Base-by-base conservation (phyloP, 2,329 filamentous ascomycete genomes). In the Leptographium lundbergii region DNA sequence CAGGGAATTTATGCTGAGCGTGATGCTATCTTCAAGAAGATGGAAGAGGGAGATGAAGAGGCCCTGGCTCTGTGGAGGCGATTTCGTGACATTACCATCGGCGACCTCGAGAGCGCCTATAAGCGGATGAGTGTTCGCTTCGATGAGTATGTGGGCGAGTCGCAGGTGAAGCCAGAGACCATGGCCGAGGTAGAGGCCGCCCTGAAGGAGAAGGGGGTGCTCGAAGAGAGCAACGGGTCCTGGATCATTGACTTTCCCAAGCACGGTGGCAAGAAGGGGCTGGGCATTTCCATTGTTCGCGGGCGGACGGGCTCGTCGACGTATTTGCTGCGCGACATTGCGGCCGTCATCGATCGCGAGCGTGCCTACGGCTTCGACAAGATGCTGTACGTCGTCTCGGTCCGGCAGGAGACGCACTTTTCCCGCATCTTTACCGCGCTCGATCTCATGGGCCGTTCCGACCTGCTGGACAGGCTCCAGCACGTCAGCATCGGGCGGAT, bases 281-380 rank as follows among this genome's bases (percentile, higher is more conserved):
- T 88, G 1, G 86, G 32, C 32, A 34, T 85, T 22, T 83, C 82
- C 0, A 77, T 88, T 34, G 75, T 88, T 52, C 77, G 86, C 63
- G 84, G 83, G 67, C 81, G 84, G 2, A 67, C 66, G 61, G 86
- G 86, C 42, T 86, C 82, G 2, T 82, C 81, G 10, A 77, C 85
- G 1, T 89, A 89, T 69, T 75, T 88, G 42, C 84, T 86, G 32
- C 80, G 86, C 65, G 86, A 89, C 68, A 81, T 89, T 48, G 86
- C 82, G 17, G 82, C 84, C 6, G 82, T 82, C 29, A 69, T 82
- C 22, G 83, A 87, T 70, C 80, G 85, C 67, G 75, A 78, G 59
- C 76, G 85, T 60, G 77, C 78, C 47, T 68, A 71, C 57, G n/a
- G 57, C 1, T 73, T 74, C 39, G 71, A 73, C 62, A 67, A 70